Evolutionary conservation across 257 asterid species (phyloP).

Genomic region (Catharanthus roseus): DNA sequence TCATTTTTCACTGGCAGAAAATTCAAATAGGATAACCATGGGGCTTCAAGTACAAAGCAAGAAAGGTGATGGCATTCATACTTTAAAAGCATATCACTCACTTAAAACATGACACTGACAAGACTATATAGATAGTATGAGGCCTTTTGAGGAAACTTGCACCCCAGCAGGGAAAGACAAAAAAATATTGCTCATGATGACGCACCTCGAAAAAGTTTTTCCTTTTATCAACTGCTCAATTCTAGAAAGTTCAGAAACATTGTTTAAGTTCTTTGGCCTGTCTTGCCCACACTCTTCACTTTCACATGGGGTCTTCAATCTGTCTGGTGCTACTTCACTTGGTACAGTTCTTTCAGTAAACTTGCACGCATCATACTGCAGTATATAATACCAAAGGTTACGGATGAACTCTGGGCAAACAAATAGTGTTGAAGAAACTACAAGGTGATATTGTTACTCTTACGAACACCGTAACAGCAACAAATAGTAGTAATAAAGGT

Average conservation of each 20-base stretch:
- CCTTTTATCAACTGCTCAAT: conserved; percentile 70
- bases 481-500: background rate
- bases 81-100: background rate
- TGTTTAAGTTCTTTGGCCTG: conserved; percentile 19
- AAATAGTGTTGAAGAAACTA: background rate
- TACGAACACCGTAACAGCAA: background rate
- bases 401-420: conserved; percentile 3
- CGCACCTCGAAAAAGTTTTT: conserved; percentile 59
- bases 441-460: background rate
- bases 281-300: conserved; percentile 16
- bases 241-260: conserved; percentile 42
- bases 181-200: conserved; percentile 7
- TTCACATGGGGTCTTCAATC: conserved; percentile 13
- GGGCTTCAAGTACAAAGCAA: background rate
- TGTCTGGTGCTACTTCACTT: conserved; percentile 15
- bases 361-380: conserved; percentile 41
- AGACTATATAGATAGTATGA: background rate
- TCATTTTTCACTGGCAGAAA: background rate
- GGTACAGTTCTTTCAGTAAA: conserved; percentile 37
- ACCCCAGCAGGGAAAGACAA: background rate
- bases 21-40: background rate
- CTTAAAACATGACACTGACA: background rate
- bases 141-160: too few relatives aligned
- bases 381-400: conserved; percentile 17
- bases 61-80: background rate